Base-by-base conservation (phyloP, 768 basidiomycete genomes). In the Russula lepida region DNA sequence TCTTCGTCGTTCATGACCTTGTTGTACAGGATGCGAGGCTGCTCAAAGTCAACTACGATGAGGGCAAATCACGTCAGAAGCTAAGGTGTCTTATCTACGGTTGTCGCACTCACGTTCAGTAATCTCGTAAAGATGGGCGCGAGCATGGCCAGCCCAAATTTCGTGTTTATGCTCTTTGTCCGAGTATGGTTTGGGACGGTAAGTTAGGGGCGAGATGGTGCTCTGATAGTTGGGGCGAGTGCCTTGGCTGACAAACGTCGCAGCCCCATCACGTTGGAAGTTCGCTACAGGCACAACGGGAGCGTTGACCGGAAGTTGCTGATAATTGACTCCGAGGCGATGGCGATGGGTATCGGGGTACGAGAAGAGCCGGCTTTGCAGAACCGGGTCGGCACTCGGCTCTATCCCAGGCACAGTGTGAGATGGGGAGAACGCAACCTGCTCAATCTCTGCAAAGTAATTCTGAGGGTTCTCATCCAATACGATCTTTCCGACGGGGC, bases 371-470 rank as follows among this genome's bases (percentile, higher is more conserved):
- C 95, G 90, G 23, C 89, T 58, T 58, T 17, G 44, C 65, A 98
- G 80, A 67, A 98, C 90, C 25, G 95, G 95, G 74, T 98, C 95
- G 23, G 86, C 83, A 4, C 89, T 87, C 43, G 92, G 82, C 77
- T 97, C 95, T 66, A 94, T 83, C 74, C 93, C 95, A 1, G 89
- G 91, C 11, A 95, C 72, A 52, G 84, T 75, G 73, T 98, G 95
- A 0, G 91, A 88, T 0, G 95, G 95, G 21, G 92, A 83, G 79
- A 92, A 95, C 2, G 93, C 93, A 61, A 75, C 78, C 81, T 98
- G 93, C 73, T 98, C 95, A 49, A 94, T 86, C 76, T 98, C 95
- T 54, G 92, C 86, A 61, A 97, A 97, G 81, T 92, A 97, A 77
- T 92, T 92, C 71, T 86, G 77, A 21, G 80, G 77, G 69, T 89